phyloP scores from a whole-genome alignment of 306 rosid species.

The Cucumis sativus region DNA sequence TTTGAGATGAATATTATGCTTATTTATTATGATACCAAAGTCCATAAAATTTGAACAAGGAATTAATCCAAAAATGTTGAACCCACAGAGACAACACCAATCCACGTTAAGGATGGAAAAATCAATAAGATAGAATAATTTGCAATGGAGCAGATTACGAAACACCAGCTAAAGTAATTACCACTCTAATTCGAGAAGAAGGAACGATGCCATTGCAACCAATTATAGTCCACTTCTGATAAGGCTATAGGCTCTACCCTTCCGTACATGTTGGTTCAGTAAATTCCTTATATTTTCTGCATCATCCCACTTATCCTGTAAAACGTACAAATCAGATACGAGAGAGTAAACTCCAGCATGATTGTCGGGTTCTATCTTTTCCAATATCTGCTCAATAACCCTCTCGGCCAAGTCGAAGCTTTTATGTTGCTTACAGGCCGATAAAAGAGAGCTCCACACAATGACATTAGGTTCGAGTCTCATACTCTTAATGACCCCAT shows the following conservation, averaged over 20 bases:
- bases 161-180: not conserved
- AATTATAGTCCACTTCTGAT: conserved; percentile 13
- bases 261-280: conserved; percentile 27
- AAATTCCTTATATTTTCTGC: conserved; percentile 40
- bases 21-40: no score
- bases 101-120: no score
- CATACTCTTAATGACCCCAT: conserved; percentile 33
- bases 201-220: not conserved
- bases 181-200: not conserved
- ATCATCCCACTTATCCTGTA: conserved; percentile 43
- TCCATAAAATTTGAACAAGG: no score
- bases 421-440: conserved; percentile 46
- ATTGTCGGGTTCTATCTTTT: conserved; percentile 26
- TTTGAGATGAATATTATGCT: no score
- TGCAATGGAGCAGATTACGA: not conserved
- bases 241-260: conserved; percentile 31
- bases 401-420: conserved; percentile 47
- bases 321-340: conserved; percentile 40
- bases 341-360: conserved; percentile 39
- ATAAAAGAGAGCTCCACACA: conserved; percentile 37
- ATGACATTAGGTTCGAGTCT: conserved; percentile 32
- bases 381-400: conserved; percentile 31
- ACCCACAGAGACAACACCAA: no score
- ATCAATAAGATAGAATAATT: not conserved
- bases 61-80: no score